These are phyloP conservation scores for Rhodotorula taiwanensis DNA, from an alignment of 768 basidiomycete genomes.

Conservation along the genomic window DNA sequence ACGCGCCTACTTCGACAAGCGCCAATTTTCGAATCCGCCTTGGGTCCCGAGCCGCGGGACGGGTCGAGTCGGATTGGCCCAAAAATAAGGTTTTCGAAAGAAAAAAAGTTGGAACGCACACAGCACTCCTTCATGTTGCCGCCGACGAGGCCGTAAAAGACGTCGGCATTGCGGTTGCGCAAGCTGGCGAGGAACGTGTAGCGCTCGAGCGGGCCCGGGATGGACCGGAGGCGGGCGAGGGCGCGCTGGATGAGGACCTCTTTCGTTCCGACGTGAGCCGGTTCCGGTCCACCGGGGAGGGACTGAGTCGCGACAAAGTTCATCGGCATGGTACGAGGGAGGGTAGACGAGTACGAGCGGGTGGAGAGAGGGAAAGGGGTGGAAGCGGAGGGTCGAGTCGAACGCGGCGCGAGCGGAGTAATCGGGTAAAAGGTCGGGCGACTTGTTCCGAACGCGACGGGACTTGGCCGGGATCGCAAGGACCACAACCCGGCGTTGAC, in stretches of 20 bases:
- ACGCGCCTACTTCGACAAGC: too few species aligned
- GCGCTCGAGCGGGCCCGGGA: conserved; percentile 54
- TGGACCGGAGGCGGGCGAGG: conserved; percentile 30
- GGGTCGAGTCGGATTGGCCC: too few species aligned
- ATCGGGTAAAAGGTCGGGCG: background rate
- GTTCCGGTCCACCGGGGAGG: background rate
- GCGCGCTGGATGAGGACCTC: conserved; percentile 36
- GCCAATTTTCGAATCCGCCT: too few species aligned
- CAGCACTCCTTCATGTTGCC: conserved; percentile 54
- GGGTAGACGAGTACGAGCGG: background rate
- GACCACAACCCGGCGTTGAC: background rate
- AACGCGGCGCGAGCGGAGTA: background rate
- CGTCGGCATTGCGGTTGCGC: conserved; percentile 61
- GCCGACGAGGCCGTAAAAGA: conserved; percentile 73
- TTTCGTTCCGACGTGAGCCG: conserved; percentile 8
- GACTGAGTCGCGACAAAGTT: background rate
- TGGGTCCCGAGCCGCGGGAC: too few species aligned
- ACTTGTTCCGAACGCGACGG: background rate
- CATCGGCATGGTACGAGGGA: background rate
- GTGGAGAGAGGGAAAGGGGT: background rate
- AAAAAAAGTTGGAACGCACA: conserved; percentile 46
- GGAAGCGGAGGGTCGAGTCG: background rate
- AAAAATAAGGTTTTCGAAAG: background rate
- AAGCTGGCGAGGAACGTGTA: conserved; percentile 75
- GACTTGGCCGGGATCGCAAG: background rate